phyloP scores from a whole-genome alignment of 768 basidiomycete genomes.

The Auriscalpium vulgare region DNA sequence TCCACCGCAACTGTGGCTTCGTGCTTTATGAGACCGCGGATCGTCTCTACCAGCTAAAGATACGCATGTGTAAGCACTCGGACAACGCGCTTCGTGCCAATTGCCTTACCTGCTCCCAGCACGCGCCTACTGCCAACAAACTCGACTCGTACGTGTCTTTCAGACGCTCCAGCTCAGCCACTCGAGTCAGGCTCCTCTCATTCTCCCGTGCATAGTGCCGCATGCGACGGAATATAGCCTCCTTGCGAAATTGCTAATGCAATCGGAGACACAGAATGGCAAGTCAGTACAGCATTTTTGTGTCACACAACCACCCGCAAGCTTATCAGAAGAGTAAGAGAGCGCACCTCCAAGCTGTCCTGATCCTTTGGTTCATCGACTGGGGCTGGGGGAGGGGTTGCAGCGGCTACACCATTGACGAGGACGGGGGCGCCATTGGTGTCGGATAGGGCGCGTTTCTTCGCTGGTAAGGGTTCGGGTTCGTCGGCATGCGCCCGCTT shows the following conservation, averaged over 20 bases:
- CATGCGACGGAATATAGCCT: constrained; percentile 81
- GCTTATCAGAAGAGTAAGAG: background rate
- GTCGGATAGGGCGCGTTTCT: constrained; percentile 21
- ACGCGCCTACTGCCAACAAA: constrained; percentile 65
- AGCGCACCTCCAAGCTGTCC: constrained; percentile 57
- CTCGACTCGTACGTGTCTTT: constrained; percentile 63
- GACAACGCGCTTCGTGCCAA: background rate
- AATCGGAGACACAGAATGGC: background rate
- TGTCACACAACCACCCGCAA: background rate
- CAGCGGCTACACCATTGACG: constrained; percentile 16
- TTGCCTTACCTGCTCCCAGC: constrained; percentile 64
- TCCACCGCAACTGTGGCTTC: constrained; percentile 39
- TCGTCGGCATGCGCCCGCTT: constrained; percentile 14
- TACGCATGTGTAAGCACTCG: background rate
- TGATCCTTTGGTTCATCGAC: constrained; percentile 19
- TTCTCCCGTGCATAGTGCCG: constrained; percentile 72
- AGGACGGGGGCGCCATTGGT: constrained; percentile 15
- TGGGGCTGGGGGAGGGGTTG: background rate
- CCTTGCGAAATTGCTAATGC: constrained; percentile 71
- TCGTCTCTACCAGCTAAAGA: constrained; percentile 55
- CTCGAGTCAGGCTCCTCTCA: constrained; percentile 51
- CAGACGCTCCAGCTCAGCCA: constrained; percentile 57
- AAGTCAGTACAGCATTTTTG: background rate
- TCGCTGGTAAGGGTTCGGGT: constrained; percentile 14
- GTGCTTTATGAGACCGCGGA: constrained; percentile 48